Evolutionary conservation across 2,329 filamentous ascomycete genomes (phyloP).

Genomic region (Alternaria sp.): DNA sequence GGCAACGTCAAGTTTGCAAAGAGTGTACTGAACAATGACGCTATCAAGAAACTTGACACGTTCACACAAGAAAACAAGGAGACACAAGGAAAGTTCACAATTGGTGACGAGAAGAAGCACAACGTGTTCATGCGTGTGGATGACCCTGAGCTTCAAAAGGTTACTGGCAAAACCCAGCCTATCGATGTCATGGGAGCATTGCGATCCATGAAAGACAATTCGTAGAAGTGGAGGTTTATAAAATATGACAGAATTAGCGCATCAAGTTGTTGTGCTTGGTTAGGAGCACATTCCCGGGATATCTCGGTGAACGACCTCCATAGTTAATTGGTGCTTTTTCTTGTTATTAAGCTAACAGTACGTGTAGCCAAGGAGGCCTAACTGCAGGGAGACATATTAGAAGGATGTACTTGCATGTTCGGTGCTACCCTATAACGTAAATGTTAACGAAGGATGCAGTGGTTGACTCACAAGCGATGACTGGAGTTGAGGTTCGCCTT

Average conservation of each 20-base stretch:
- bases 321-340: neutral
- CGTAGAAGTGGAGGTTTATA: slow-evolving; percentile 21
- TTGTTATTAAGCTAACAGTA: neutral
- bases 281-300: neutral
- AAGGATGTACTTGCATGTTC: neutral
- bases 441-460: neutral
- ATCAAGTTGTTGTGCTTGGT: neutral
- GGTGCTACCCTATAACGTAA: neutral
- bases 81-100: slow-evolving; percentile 95
- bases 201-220: slow-evolving; percentile 84
- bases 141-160: slow-evolving; percentile 85
- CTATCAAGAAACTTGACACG: slow-evolving; percentile 74
- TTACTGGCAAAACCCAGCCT: slow-evolving; percentile 80
- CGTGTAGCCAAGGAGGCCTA: neutral
- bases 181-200: slow-evolving; percentile 85
- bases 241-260: neutral
- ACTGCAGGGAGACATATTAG: neutral
- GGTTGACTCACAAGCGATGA: neutral
- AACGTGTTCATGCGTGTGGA: slow-evolving; percentile 96
- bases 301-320: neutral
- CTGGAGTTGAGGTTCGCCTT: neutral
- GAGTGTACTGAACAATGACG: slow-evolving; percentile 76
- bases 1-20: slow-evolving; percentile 89
- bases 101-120: slow-evolving; percentile 95
- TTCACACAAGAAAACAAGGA: slow-evolving; percentile 83